Evolutionary conservation across 148 eudicot species (phyloP).

Genomic region (Camellia japonica): DNA sequence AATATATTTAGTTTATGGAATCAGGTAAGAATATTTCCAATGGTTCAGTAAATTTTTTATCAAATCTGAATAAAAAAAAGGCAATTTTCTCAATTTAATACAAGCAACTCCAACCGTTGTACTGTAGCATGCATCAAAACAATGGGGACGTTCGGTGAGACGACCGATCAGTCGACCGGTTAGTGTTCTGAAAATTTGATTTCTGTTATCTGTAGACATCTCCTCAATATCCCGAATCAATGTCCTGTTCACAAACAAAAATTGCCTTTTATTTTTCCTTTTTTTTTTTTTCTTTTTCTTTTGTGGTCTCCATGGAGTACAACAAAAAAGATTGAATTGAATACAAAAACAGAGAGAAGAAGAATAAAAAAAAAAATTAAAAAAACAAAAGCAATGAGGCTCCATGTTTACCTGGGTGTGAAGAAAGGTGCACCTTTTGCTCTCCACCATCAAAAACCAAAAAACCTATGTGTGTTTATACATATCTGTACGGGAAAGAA

Average conservation of each 20-base stretch:
- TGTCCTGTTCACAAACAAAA: constrained; percentile 12
- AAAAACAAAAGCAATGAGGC: not conserved
- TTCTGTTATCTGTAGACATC: not conserved
- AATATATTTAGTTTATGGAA: too few species aligned
- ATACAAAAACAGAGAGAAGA: not conserved
- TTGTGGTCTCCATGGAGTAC: not conserved
- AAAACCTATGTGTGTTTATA: not conserved
- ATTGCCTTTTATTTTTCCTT: not conserved
- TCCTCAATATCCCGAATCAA: not conserved
- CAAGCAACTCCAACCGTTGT: too few species aligned
- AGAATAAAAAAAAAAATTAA: not conserved
- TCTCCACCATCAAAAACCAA: constrained; percentile 9
- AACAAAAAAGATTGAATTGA: too few species aligned
- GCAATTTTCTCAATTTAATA: too few species aligned
- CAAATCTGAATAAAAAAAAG: too few species aligned
- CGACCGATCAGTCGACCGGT: too few species aligned
- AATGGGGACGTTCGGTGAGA: too few species aligned
- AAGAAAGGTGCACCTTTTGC: constrained; percentile 2
- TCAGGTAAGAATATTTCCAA: too few species aligned
- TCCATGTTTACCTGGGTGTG: constrained; percentile 5
- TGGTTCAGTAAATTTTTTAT: too few species aligned
- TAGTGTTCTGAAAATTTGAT: not conserved
- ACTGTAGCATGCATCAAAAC: too few species aligned
- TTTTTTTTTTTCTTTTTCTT: not conserved
- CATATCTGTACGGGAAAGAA: too few species aligned